Percentiles rank a stretch among this genome's conserved stretches.
Evolutionary conservation across 2,329 filamentous ascomycete species (phyloP).

Genomic region (Sporothrix inflata): DNA sequence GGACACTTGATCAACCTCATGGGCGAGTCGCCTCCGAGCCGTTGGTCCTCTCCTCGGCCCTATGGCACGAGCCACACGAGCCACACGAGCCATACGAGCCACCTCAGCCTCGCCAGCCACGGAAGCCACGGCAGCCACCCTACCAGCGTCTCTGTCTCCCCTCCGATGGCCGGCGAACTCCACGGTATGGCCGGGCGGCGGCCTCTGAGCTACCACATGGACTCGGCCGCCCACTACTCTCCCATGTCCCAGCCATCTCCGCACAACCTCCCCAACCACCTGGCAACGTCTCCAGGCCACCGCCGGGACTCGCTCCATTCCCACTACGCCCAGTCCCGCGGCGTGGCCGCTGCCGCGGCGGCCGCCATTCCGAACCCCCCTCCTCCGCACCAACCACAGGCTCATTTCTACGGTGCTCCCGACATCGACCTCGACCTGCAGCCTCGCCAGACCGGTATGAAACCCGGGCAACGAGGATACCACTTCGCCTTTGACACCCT

Average conservation of each 20-base stretch:
- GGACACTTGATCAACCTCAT: constrained; percentile 56
- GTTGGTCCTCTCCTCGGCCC: constrained; percentile 52
- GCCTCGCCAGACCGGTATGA: constrained; percentile 54
- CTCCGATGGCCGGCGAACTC: constrained; percentile 38
- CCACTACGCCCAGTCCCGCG: constrained; percentile 52
- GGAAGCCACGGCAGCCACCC: constrained; percentile 31
- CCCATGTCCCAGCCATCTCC: constrained; percentile 33
- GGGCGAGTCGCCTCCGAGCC: constrained; percentile 57
- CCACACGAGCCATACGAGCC: constrained; percentile 32
- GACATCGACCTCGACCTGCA: constrained; percentile 67
- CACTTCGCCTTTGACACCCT: constrained; percentile 82
- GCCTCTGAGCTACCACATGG: constrained; percentile 60
- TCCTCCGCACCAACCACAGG: constrained; percentile 72
- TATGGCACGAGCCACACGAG: constrained; percentile 40
- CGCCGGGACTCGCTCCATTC: constrained; percentile 57
- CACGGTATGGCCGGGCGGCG: constrained; percentile 42
- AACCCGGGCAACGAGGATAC: constrained; percentile 70
- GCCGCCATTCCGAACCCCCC: constrained; percentile 55
- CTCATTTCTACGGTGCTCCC: constrained; percentile 76
- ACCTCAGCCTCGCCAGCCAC: constrained; percentile 31
- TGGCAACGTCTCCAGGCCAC: constrained; percentile 41
- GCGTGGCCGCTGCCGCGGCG: constrained; percentile 31
- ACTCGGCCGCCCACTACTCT: constrained; percentile 46
- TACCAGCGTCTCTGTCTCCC: constrained; percentile 45
- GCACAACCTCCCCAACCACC: constrained; percentile 46